phyloP scores from a whole-genome alignment of 495 filamentous ascomycete genomes.

The Aspergillus sclerotioniger region DNA sequence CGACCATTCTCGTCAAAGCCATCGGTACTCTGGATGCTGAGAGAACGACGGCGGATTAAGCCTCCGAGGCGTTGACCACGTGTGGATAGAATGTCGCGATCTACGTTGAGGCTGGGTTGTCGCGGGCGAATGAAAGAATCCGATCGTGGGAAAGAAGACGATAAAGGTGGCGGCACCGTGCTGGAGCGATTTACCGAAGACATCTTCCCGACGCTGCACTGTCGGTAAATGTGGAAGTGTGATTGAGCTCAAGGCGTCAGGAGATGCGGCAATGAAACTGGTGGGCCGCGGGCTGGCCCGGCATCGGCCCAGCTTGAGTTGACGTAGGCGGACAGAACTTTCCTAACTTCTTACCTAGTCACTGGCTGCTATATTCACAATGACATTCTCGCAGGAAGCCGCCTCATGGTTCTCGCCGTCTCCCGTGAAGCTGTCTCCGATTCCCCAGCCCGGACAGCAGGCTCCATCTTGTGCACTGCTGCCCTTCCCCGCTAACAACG shows the following conservation, averaged over 20 bases:
- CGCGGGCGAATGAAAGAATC: constrained; percentile 24
- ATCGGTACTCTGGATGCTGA: constrained; percentile 23
- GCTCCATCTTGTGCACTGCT: constrained; percentile 8
- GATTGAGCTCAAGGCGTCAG: no score
- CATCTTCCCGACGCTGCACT: neutral
- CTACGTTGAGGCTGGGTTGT: constrained; percentile 32
- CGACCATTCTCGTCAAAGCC: constrained; percentile 20
- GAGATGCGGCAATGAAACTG: no score
- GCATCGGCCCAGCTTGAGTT: no score
- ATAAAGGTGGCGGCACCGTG: constrained; percentile 6
- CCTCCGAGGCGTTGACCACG: constrained; percentile 34
- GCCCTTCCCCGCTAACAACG: constrained; percentile 8
- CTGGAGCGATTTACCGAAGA: constrained; percentile 10
- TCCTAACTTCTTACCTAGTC: no score
- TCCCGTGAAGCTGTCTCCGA: constrained; percentile 1
- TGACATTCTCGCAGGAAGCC: constrained; percentile 15
- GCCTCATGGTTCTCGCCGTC: constrained; percentile 11
- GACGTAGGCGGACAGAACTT: no score
- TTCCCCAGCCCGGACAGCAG: neutral
- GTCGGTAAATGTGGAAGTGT: no score
- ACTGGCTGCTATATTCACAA: neutral
- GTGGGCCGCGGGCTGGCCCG: no score
- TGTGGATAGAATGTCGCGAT: constrained; percentile 37
- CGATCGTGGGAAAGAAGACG: constrained; percentile 19
- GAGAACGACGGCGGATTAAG: constrained; percentile 29